Evolutionary conservation across 1,284 basidiomycete genomes (phyloP), one percentile per base, ranked within the genome.

Genomic region (Cryptococcus wingfieldii): DNA sequence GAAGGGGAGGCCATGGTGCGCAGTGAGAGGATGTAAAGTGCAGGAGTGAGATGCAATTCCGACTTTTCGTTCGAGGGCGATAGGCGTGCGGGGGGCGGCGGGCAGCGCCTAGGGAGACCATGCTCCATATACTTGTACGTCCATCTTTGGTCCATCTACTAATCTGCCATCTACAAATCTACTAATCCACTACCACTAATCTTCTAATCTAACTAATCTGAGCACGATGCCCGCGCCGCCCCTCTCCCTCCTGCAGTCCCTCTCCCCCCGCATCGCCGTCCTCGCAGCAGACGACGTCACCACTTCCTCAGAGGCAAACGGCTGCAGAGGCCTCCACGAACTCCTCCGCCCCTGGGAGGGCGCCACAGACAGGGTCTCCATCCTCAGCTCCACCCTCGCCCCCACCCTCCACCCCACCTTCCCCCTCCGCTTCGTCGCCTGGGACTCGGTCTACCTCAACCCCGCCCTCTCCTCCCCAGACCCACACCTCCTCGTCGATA

Each of bases 271-370:
- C 14, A 69, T 78, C 45, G 76, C 73, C 6, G 68, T 77, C n/a
- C 66, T 78, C 42, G 60, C 73, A 9, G 70, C 70, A 5, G 67
- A 74, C 56, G 70, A 76, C 64, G 77, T 78, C 14, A 58, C 68
- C n/a, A 57, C 62, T 14, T 65, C 70, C 16, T 77, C 75, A 56
- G 63, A 67, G 54, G 64, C 67, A 5, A 78, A 78, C 55, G 76
- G 76, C 3, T 75, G 75, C 59, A 58, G 63, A 37, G 73, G 75
- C 9, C 61, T 78, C 42, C 74, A 74, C 14, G 72, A 78, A 63
- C 66, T 78, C 13, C 64, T 78, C 41, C 64, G 72, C 23, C 77
- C 77, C 37, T 78, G 76, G 74, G 75, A 76, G 59, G 67, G 70
- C 3, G 63, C 62, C 0, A 67, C 74, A 4, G 75, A 78, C 60